Conservation (phyloP, 352 stramenopile genomes). For the Halophytophthora polymorphica region DNA sequence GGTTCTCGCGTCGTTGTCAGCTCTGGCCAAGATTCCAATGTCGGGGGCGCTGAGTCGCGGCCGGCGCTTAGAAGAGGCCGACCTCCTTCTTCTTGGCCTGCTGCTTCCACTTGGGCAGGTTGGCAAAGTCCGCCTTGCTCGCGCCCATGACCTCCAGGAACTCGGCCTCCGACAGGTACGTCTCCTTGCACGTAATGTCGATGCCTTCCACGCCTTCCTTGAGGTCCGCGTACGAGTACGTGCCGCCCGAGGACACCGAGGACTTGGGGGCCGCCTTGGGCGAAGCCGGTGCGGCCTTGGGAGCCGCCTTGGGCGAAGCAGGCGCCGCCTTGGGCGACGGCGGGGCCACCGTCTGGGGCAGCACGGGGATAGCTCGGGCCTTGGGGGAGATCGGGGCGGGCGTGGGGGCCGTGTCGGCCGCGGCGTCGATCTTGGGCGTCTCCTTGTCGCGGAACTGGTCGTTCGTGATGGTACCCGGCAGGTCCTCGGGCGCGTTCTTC, state of each 20-base stretch:
- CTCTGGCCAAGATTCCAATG: background rate
- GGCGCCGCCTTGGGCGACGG: constrained; percentile 6
- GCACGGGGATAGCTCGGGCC: constrained; percentile 15
- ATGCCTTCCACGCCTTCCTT: constrained; percentile 75
- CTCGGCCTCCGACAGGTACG: constrained; percentile 77
- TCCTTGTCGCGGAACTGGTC: constrained; percentile 37
- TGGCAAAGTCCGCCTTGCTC: constrained; percentile 56
- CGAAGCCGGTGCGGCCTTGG: constrained; percentile 17
- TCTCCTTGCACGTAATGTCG: constrained; percentile 69
- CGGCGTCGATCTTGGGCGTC: too few species aligned
- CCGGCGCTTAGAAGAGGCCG: constrained; percentile 75
- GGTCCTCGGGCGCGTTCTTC: constrained; percentile 60
- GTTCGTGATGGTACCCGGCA: constrained; percentile 52
- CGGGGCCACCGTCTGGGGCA: constrained; percentile 22
- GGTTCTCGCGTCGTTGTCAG: background rate
- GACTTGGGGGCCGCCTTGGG: constrained; percentile 19
- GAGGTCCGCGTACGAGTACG: constrained; percentile 64
- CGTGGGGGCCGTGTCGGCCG: too few species aligned
- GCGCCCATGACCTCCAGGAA: constrained; percentile 70
- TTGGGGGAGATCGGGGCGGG: constrained; percentile 11
- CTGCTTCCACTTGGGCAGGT: constrained; percentile 84
- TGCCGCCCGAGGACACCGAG: constrained; percentile 30
- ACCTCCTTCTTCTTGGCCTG: constrained; percentile 87
- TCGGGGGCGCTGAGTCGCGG: too few species aligned
- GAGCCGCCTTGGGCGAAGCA: constrained; percentile 12